Evolutionary conservation across 2,329 filamentous ascomycete genomes (phyloP).

Genomic region (Phaeophleospora eucalypticola): DNA sequence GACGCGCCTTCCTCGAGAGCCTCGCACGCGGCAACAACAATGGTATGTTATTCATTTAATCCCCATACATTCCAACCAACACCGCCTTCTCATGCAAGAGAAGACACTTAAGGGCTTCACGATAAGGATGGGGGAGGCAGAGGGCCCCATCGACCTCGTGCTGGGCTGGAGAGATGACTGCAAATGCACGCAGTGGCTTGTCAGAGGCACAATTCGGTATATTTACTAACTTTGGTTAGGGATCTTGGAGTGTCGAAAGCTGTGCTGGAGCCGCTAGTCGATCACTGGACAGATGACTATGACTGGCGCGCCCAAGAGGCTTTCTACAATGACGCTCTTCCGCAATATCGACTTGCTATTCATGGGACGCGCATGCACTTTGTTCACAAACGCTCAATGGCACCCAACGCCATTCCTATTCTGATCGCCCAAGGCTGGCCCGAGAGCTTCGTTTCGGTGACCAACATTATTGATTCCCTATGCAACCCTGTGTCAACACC

Average conservation of each 20-base stretch:
- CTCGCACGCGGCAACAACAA: conserved; percentile 23
- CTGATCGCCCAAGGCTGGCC: conserved; percentile 64
- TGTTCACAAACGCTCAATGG: conserved; percentile 55
- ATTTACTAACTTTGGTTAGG: not conserved
- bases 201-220: too few relatives aligned
- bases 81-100: not conserved
- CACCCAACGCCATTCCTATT: conserved; percentile 56
- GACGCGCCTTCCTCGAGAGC: conserved; percentile 60
- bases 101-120: too few relatives aligned
- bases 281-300: conserved; percentile 60
- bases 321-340: conserved; percentile 54
- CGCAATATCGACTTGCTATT: conserved; percentile 61
- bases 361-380: conserved; percentile 55
- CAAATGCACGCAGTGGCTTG: too few relatives aligned
- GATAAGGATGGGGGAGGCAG: too few relatives aligned
- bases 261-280: conserved; percentile 58
- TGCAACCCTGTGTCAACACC: conserved; percentile 49
- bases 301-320: conserved; percentile 60
- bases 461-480: conserved; percentile 53
- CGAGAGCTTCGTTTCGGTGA: conserved; percentile 58
- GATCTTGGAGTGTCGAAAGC: conserved; percentile 52
- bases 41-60: conserved; percentile 42
- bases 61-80: too few relatives aligned
- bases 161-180: too few relatives aligned
- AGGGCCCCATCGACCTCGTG: too few relatives aligned